Evolutionary conservation across 768 basidiomycete genomes (phyloP), one percentile per base, ranked within the genome.

Genomic region (Leccinum truebloodii): DNA sequence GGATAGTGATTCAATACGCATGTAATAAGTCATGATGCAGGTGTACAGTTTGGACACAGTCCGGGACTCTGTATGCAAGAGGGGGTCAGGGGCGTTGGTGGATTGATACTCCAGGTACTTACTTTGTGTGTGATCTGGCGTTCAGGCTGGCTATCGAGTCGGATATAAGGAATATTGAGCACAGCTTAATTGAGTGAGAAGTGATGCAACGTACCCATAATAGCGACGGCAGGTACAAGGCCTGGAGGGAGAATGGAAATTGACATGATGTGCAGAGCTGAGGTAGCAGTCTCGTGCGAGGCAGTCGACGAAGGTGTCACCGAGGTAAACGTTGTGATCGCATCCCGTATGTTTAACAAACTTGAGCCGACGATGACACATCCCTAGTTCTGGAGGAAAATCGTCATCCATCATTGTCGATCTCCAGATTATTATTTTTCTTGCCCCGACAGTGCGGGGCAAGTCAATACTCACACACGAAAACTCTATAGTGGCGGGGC

Each of bases 331-430:
- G 66, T 80, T 74, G 71, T 89, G 87, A n/a, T 77, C 77, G 75
- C 89, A 90, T n/a, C 44, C 71, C 34, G 67, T 70, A 64, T 78
- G 81, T 67, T 76, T 80, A 59, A 70, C 73, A 72, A 88, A 83
- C 64, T 74, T 78, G 67, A 89, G 81, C 55, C 76, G 77, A 63
- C 86, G 81, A 72, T 85, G 83, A 77, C 88, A 90, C 88, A 90
- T 90, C 65, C 69, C 63, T 46, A 12, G 30, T 52, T 26, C 32
- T 52, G 30, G n/a, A 46, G 44, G 44, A 37, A 35, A 22, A 51
- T 51, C 16, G 22, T 30, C 20, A 54, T 54, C 34, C 20, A 37
- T 37, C 13, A 52, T 20, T n/a, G 14, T 26, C 32, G n/a, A 22
- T 46, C 44, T 46, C 44, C 12, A 46, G 44, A 46, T 46, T 12